phyloP scores from a whole-genome alignment of 140 eudicot species.

The Stevia rebaudiana region DNA sequence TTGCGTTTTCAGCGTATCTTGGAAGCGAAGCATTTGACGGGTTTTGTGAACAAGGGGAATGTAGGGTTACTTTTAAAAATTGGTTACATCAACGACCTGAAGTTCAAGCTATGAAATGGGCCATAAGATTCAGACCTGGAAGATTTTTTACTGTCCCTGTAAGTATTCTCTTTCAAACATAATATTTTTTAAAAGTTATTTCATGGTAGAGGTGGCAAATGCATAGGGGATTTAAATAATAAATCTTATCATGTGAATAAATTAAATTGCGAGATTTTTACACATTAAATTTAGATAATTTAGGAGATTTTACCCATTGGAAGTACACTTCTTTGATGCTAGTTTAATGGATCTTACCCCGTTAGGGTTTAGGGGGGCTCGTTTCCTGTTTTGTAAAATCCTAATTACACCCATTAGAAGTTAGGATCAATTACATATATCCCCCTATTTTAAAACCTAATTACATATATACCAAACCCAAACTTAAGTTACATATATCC shows the following conservation, averaged over 20 bases:
- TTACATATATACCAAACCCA: no score
- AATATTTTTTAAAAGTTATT: conserved; percentile 9
- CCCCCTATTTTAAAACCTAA: no score
- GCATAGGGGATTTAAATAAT: no score
- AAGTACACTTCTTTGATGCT: not conserved
- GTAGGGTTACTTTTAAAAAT: conserved; percentile 61
- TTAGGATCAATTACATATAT: not conserved
- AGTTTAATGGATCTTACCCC: not conserved
- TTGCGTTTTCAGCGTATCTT: conserved; percentile 96
- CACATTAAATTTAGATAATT: no score
- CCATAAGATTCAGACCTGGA: conserved; percentile 91
- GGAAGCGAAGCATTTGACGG: conserved; percentile 99
- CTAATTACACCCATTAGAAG: not conserved
- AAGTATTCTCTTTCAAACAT: conserved; percentile 19
- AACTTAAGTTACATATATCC: no score
- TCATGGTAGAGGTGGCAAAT: conserved; percentile 3
- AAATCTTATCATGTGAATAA: no score
- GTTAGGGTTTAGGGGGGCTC: not conserved
- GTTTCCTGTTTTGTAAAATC: not conserved
- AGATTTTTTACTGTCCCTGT: conserved; percentile 90
- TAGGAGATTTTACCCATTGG: not conserved
- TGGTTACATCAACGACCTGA: conserved; percentile 92
- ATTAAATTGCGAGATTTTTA: no score
- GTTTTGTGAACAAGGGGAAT: conserved; percentile 64
- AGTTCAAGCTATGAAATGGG: conserved; percentile 98